Conservation (phyloP, 2,329 filamentous ascomycete species). For the Cladosporium sp. region DNA sequence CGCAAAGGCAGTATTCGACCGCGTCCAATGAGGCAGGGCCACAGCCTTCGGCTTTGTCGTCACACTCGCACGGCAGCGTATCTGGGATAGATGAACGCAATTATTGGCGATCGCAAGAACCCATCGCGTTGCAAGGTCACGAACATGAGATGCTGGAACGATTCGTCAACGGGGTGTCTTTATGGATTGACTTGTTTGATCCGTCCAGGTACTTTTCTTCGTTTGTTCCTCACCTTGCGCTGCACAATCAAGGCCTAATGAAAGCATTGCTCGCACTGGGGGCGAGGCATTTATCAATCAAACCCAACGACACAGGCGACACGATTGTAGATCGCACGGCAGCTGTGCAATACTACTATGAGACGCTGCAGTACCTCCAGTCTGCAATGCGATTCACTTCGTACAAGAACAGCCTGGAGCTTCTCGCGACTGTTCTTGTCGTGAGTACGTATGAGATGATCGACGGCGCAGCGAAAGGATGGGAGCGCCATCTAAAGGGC, state of each 20-base stretch:
- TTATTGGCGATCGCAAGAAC: constrained; percentile 32
- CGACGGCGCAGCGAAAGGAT: constrained; percentile 56
- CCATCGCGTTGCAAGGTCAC: constrained; percentile 34
- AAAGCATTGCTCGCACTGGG: constrained; percentile 55
- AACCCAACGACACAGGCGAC: constrained; percentile 20
- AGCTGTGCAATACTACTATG: constrained; percentile 52
- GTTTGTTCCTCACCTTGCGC: constrained; percentile 34
- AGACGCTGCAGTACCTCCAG: constrained; percentile 56
- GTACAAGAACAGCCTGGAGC: constrained; percentile 53
- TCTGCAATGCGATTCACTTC: constrained; percentile 53
- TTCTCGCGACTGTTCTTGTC: constrained; percentile 55
- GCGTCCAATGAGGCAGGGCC: too few species aligned
- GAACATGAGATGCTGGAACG: too few species aligned
- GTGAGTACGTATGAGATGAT: constrained; percentile 63
- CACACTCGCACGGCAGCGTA: too few species aligned
- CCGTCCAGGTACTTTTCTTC: constrained; percentile 34
- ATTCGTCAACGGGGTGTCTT: too few species aligned
- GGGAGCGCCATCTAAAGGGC: constrained; percentile 58
- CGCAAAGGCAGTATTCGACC: too few species aligned
- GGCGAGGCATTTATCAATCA: constrained; percentile 44
- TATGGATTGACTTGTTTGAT: constrained; percentile 41
- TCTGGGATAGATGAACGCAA: too few species aligned
- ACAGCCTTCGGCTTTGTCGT: too few species aligned
- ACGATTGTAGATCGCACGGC: constrained; percentile 22
- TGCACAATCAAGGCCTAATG: constrained; percentile 51